Conservation (phyloP, 2,329 filamentous ascomycete genomes). For the Nothophoma quercina region DNA sequence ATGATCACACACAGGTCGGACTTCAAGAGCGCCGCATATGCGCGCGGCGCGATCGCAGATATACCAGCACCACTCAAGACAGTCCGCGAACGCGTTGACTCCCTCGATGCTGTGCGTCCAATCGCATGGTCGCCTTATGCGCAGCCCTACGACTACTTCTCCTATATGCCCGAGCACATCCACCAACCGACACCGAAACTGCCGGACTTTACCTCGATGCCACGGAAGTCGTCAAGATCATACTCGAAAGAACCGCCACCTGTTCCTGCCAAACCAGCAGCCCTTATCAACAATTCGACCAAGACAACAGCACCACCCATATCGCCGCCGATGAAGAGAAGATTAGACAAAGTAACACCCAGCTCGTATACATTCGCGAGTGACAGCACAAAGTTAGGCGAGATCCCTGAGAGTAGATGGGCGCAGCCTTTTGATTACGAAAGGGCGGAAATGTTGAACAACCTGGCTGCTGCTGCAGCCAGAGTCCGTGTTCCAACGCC, state of each 20-base stretch:
- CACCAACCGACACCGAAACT: conserved; percentile 26
- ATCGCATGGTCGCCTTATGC: conserved; percentile 14
- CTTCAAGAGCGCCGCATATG: background rate
- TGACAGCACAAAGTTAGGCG: conserved; percentile 57
- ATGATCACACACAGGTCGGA: conserved; percentile 16
- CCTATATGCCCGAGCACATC: conserved; percentile 19
- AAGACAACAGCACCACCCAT: conserved; percentile 1
- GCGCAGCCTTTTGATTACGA: conserved; percentile 53
- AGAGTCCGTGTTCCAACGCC: conserved; percentile 3
- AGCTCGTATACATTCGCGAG: conserved; percentile 55
- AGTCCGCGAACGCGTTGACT: conserved; percentile 29
- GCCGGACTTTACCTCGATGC: conserved; percentile 22
- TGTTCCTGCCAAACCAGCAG: conserved; percentile 12
- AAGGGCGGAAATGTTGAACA: conserved; percentile 52
- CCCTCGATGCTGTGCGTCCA: conserved; percentile 28
- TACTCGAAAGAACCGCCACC: conserved; percentile 10
- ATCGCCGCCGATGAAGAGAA: conserved; percentile 28
- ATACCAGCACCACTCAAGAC: background rate
- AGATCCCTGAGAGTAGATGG: conserved; percentile 57
- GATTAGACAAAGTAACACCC: conserved; percentile 47
- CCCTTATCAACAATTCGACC: background rate
- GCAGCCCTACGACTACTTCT: conserved; percentile 20
- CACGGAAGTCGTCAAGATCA: conserved; percentile 9
- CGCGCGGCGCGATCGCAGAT: background rate
- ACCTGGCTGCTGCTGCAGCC: conserved; percentile 40